phyloP scores from a whole-genome alignment of 2,329 filamentous ascomycete genomes.

The Lasiodiplodia gonubiensis region DNA sequence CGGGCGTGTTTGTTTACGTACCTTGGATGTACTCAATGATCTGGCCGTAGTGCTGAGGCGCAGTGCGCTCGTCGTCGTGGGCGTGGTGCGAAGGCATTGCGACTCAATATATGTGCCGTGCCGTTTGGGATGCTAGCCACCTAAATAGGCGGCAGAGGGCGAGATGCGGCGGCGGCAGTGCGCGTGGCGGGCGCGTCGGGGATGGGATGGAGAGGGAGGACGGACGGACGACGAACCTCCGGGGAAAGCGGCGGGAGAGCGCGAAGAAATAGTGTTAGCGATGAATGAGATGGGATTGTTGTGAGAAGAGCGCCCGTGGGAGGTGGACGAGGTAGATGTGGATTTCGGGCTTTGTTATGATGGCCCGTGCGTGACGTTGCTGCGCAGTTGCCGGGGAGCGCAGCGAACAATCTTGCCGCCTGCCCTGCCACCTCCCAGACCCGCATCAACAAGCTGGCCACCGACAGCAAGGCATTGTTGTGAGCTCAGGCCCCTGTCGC shows the following conservation, averaged over 20 bases:
- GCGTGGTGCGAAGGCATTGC: conserved; percentile 26
- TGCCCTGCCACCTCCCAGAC: neutral
- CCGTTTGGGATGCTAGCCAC: conserved; percentile 1
- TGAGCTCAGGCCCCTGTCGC: conserved; percentile 1
- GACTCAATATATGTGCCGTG: conserved; percentile 1
- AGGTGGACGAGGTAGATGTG: neutral
- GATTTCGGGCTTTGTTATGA: conserved; percentile 3
- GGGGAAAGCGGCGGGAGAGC: neutral
- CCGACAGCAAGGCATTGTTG: neutral
- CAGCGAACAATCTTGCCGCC: neutral
- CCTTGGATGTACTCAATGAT: conserved; percentile 96
- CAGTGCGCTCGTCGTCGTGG: conserved; percentile 22
- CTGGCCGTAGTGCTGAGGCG: conserved; percentile 71
- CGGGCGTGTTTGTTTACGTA: conserved; percentile 55
- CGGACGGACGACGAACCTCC: neutral
- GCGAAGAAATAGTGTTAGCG: conserved; percentile 24
- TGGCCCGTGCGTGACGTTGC: conserved; percentile 1
- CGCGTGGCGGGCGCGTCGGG: conserved; percentile 9
- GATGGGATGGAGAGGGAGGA: neutral
- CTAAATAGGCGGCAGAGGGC: neutral
- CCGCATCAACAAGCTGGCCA: conserved; percentile 2
- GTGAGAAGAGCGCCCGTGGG: neutral
- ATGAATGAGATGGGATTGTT: conserved; percentile 15
- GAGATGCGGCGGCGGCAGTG: neutral
- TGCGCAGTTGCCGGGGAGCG: conserved; percentile 8